A percentile compares a stretch with the other conserved stretches of the same genome.
Evolutionary conservation across 2,329 filamentous ascomycete species (phyloP).

Genomic region (Aspergillus bombycis): DNA sequence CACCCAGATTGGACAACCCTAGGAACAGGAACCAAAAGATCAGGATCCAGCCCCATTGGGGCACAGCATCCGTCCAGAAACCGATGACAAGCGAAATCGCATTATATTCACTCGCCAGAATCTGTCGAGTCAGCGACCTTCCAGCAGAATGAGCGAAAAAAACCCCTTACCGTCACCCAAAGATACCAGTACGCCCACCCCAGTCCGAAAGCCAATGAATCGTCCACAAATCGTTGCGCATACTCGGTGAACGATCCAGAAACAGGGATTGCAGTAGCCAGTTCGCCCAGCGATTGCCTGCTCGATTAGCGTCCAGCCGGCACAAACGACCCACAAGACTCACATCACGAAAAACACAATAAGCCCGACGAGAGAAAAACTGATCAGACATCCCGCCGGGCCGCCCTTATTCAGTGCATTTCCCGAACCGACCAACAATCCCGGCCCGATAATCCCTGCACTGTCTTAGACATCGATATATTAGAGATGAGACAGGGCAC

Average conservation of each 20-base stretch:
- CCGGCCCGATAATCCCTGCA: constrained; percentile 66
- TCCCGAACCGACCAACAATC: constrained; percentile 72
- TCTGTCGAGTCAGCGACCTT: constrained; percentile 14
- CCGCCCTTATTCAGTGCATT: constrained; percentile 70
- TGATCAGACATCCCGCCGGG: constrained; percentile 72
- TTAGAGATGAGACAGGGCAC: background rate
- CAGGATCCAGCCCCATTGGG: constrained; percentile 51
- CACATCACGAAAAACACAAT: constrained; percentile 59
- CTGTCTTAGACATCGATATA: constrained; percentile 32
- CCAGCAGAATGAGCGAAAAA: background rate
- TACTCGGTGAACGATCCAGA: constrained; percentile 73
- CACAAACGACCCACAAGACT: constrained; percentile 10
- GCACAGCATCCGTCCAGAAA: constrained; percentile 50
- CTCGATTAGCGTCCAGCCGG: constrained; percentile 45
- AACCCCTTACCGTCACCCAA: constrained; percentile 43
- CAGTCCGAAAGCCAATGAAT: constrained; percentile 68
- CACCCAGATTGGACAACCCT: constrained; percentile 43
- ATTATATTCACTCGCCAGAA: constrained; percentile 51
- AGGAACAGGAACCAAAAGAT: constrained; percentile 52
- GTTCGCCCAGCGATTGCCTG: constrained; percentile 75
- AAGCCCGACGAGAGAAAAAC: constrained; percentile 72
- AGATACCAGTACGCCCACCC: constrained; percentile 70
- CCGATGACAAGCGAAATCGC: constrained; percentile 49
- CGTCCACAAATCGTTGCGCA: constrained; percentile 71
- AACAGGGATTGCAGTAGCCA: constrained; percentile 73